A percentile compares a stretch with the other conserved stretches of the same genome.
These are phyloP conservation scores for Pseudogymnoascus sp. DNA, from an alignment of 2,329 filamentous ascomycete genomes.

Conservation along the genomic window DNA sequence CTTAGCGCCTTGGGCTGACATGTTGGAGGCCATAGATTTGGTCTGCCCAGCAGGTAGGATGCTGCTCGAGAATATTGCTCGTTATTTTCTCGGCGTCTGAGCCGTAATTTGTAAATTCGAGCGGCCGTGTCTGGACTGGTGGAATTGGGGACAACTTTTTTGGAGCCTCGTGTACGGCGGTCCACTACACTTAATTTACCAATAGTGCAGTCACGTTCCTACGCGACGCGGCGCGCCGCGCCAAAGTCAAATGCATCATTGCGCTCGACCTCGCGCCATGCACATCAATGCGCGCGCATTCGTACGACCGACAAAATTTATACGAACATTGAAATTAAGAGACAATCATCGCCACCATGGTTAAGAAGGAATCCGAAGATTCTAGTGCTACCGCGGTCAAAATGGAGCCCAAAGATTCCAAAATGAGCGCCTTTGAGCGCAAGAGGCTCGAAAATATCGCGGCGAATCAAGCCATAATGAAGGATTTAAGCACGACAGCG, in stretches of 20 bases:
- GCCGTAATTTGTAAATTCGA: neutral
- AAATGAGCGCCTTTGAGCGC: slow-evolving; percentile 78
- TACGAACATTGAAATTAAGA: neutral
- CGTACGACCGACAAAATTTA: neutral
- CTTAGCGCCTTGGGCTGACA: slow-evolving; percentile 10
- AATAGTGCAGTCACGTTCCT: neutral
- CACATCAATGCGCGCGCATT: neutral
- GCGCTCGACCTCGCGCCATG: neutral
- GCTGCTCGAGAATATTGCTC: neutral
- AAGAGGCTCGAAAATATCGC: slow-evolving; percentile 79
- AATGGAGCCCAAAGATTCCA: slow-evolving; percentile 34
- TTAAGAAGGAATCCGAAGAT: neutral
- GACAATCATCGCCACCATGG: neutral
- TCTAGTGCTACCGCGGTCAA: slow-evolving; percentile 35
- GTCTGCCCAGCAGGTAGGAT: neutral
- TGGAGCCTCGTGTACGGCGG: slow-evolving; percentile 1
- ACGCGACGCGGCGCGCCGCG: neutral
- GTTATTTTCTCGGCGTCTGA: neutral
- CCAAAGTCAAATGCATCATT: neutral
- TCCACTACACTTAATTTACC: neutral
- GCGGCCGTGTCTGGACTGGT: neutral
- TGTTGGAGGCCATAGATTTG: slow-evolving; percentile 11
- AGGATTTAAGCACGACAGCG: slow-evolving; percentile 64
- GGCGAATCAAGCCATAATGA: slow-evolving; percentile 73
- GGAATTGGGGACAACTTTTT: neutral